Percentiles rank a stretch among this genome's conserved stretches.
phyloP scores from a whole-genome alignment of 768 basidiomycete genomes.

The Hygrophorus russula region DNA sequence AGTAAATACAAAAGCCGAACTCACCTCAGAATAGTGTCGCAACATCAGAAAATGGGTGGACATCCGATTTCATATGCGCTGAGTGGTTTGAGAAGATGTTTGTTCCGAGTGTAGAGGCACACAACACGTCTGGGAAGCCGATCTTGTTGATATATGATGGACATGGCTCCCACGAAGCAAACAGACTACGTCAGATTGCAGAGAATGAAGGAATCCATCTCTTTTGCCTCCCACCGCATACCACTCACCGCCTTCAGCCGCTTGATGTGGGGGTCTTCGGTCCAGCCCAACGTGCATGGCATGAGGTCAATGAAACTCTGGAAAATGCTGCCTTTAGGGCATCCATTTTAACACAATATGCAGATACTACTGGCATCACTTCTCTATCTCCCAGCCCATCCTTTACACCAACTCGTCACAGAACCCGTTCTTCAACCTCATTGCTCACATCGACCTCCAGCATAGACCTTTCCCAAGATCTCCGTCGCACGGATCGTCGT shows the following conservation, averaged over 20 bases:
- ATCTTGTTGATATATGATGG: slow-evolving; percentile 29
- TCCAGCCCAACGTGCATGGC: slow-evolving; percentile 19
- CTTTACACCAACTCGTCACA: too few species aligned
- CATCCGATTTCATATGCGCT: slow-evolving; percentile 21
- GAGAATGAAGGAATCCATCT: slow-evolving; percentile 17
- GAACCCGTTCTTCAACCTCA: too few species aligned
- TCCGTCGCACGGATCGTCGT: too few species aligned
- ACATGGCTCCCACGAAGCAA: slow-evolving; percentile 21
- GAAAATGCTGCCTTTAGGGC: too few species aligned
- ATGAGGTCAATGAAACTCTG: too few species aligned
- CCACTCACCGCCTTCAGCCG: slow-evolving; percentile 25
- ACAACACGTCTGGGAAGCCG: slow-evolving; percentile 11
- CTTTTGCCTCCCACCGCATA: slow-evolving; percentile 26
- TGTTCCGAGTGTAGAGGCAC: slow-evolving; percentile 14
- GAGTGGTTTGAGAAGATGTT: slow-evolving; percentile 25
- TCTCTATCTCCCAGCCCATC: too few species aligned
- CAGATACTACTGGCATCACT: too few species aligned
- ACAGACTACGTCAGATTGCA: slow-evolving; percentile 17
- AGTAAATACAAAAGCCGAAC: slow-evolving; percentile 11
- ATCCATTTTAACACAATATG: too few species aligned
- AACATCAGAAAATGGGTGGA: slow-evolving; percentile 28
- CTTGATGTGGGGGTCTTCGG: slow-evolving; percentile 27
- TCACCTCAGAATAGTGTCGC: slow-evolving; percentile 17
- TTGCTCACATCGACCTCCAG: too few species aligned
- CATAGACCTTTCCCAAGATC: too few species aligned